Evolutionary conservation across 1,284 basidiomycete species (phyloP).

Genomic region (Amanita bisporigera): DNA sequence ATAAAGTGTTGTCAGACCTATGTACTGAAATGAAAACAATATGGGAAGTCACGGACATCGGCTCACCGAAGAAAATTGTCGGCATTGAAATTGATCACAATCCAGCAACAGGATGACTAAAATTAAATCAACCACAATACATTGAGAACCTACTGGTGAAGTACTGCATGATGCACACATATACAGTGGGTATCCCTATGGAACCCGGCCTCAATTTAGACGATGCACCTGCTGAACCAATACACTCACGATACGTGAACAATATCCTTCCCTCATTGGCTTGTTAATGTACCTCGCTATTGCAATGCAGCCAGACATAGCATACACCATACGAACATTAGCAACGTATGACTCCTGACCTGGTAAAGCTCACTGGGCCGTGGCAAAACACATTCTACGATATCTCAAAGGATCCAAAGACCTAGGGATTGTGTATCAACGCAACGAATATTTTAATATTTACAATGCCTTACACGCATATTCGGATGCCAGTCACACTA

Average conservation of each 20-base stretch:
- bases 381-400: slow-evolving; percentile 7
- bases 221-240: not conserved
- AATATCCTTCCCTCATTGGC: not conserved
- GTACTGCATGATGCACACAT: not conserved
- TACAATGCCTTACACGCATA: not conserved
- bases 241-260: not conserved
- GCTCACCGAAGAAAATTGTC: not conserved
- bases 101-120: not conserved
- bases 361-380: slow-evolving; percentile 5
- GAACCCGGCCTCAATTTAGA: not conserved
- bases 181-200: not conserved
- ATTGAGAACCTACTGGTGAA: slow-evolving; percentile 21
- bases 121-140: slow-evolving; percentile 20
- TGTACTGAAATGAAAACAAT: not conserved
- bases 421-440: not conserved
- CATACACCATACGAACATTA: slow-evolving; percentile 10
- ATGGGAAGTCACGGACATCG: not conserved
- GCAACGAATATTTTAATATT: too few relatives aligned
- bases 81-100: not conserved
- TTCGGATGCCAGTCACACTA: not conserved
- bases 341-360: slow-evolving; percentile 4
- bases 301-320: slow-evolving; percentile 11
- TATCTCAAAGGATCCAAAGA: slow-evolving; percentile 11
- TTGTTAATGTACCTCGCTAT: slow-evolving; percentile 11
- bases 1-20: not conserved